Evolutionary conservation across 495 filamentous ascomycete genomes (phyloP), one percentile per base, ranked within the genome.

Genomic region (Lasiosphaeris hirsuta): DNA sequence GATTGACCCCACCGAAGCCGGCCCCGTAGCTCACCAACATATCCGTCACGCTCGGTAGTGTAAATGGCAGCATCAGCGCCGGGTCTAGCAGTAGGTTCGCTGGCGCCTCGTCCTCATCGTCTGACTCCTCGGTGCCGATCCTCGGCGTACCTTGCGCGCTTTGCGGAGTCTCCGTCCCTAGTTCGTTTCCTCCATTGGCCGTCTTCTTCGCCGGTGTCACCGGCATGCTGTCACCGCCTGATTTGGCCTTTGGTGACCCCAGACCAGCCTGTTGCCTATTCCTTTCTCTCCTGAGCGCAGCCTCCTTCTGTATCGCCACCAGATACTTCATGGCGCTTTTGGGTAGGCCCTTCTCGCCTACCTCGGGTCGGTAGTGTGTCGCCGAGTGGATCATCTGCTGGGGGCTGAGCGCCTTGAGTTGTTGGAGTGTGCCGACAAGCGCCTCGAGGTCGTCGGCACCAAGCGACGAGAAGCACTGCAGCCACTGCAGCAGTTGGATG

Each of bases 1-100:
- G 81, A 70, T 99, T 96, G 30, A 92, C 78, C 0, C 94, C 94
- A 4, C 94, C 94, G 61, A 96, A 90, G 10, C 94, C 94, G 30
- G 95, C 93, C 8, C 94, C 94, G 64, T 94, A 99, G 61, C 84
- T 92, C 38, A 99, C 81, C 59, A 96, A 78, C 94, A 99, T 97
- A 69, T 97, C 94, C 13, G 93, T 96, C 57, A 92, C 95, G 5
- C 94, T 96, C 0, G 94, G 94, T 17, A 99, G 78, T 35, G 86
- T 86, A 69, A 99, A 99, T 0, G 95, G 95, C 23, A 99, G 81
- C 82, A 96, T 96, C 39, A 96, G 77, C 10, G 92, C 87, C 14
- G 93, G 90, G 66, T 97, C 92, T 23, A 97, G 73, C 38, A 97
- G 83, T 30, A 97, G 72, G 52, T 86, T 77, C 47, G 90, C 81